Base-by-base conservation (phyloP, 139 green algal genomes). In the Desmodesmus armatus region DNA sequence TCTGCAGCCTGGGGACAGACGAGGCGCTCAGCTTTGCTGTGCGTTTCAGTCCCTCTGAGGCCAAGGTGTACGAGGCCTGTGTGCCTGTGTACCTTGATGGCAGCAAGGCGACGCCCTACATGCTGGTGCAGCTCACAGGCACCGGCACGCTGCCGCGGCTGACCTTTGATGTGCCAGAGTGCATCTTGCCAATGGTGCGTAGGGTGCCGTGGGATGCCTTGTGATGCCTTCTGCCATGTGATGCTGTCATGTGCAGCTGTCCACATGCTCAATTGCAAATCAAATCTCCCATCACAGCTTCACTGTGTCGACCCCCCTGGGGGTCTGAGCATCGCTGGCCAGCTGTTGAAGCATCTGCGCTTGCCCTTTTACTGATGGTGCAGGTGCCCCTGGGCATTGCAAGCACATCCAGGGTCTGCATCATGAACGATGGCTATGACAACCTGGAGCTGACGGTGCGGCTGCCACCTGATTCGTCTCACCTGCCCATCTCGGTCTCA, bases 391-490 rank as follows among this genome's bases (percentile, higher is more conserved):
- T 96, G 13, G 91, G 90, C 65, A 69, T 96, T 11, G 43, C 19
- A 5, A 87, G 83, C 69, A 13, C 44, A 15, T 88, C 90, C 17
- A 87, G 67, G 27, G 95, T 98, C 87, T 76, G 85, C 39, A 82
- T 98, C 71, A 73, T 95, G 55, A 97, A 96, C 82, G 88, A 94
- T n/a, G 90, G 87, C 33, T 98, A 96, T 86, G 94, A 96, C 89
- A 98, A 97, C 87, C 87, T 97, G 33, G 92, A 97, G 85, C 88
- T 98, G 51, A 89, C 91, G 67, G 72, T 66, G 21, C 71, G 84
- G 66, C 78, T 89, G 37, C 87, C 90, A 7, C 40, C 90, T 29
- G 92, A 95, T 35, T 58, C 35, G 2, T 58, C 5, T 47, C 75
- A 29, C 53, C 75, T 82, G 51, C 75, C 51, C 19, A 51, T 84